Conservation (phyloP, 306 rosid genomes). For the Lathyrus oleraceus region DNA sequence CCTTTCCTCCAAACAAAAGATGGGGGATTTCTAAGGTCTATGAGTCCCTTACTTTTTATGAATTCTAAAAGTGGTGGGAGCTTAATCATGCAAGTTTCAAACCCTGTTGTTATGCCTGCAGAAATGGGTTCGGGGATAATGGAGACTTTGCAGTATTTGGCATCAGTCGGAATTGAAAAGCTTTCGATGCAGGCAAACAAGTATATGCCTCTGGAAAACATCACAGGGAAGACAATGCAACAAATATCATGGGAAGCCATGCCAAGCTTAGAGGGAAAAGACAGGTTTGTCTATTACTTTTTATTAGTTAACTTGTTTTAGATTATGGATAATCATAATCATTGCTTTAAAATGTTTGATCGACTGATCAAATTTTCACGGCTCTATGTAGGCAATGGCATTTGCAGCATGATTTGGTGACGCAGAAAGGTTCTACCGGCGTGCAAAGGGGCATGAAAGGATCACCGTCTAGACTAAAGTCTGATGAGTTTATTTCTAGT, state of each 20-base stretch:
- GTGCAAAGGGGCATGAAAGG: conserved; percentile 40
- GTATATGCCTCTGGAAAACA: conserved; percentile 88
- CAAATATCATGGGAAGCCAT: conserved; percentile 86
- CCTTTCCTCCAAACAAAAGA: conserved; percentile 73
- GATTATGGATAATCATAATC: conserved; percentile 1
- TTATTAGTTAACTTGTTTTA: conserved; percentile 3
- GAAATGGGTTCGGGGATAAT: conserved; percentile 89
- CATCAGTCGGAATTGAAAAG: conserved; percentile 85
- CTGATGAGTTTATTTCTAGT: conserved; percentile 42
- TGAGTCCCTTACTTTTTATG: conserved; percentile 75
- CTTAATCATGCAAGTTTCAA: conserved; percentile 89
- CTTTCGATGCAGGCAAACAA: conserved; percentile 91
- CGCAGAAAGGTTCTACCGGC: conserved; percentile 39
- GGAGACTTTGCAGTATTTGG: conserved; percentile 75
- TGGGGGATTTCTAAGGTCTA: conserved; percentile 82
- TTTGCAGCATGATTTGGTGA: conserved; percentile 49
- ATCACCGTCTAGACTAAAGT: conserved; percentile 42
- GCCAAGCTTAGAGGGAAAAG: conserved; percentile 53
- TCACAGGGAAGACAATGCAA: conserved; percentile 89
- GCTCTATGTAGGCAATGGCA: conserved; percentile 52
- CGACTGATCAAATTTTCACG: conserved; percentile 22
- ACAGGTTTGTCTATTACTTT: conserved; percentile 57
- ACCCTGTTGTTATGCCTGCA: conserved; percentile 86
- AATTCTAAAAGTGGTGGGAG: conserved; percentile 63
- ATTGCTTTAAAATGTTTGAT: conserved; percentile 6